Conservation (phyloP, 805 yeast genomes). For the Ogataea pilisensis region DNA sequence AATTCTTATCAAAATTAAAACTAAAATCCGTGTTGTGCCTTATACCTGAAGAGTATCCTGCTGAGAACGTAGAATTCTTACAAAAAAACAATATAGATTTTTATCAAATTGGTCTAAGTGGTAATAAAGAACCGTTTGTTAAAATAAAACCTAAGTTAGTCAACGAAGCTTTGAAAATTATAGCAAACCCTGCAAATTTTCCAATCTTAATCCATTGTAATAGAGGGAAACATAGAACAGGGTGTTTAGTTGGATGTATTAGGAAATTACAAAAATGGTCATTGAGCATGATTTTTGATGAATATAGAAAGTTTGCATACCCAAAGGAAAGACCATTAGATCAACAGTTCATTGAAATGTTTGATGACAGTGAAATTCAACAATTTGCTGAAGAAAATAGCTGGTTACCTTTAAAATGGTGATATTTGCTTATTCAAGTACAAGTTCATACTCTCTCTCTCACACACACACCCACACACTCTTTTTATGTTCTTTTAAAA, state of each 20-base stretch:
- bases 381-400: conserved; percentile 45
- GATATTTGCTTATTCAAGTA: no score
- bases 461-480: neutral
- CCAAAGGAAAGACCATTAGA: conserved; percentile 96
- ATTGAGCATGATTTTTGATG: conserved; percentile 89
- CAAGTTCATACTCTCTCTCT: neutral
- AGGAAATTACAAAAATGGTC: conserved; percentile 91
- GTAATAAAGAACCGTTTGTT: conserved; percentile 93
- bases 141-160: conserved; percentile 62
- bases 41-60: conserved; percentile 90
- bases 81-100: conserved; percentile 57
- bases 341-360: conserved; percentile 91
- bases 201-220: conserved; percentile 94
- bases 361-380: conserved; percentile 61
- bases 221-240: conserved; percentile 95
- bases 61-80: conserved; percentile 64
- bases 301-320: conserved; percentile 87
- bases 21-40: conserved; percentile 76
- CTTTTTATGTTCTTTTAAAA: no score
- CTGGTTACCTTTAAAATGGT: conserved; percentile 74
- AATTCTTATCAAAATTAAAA: conserved; percentile 55
- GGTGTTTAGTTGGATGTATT: conserved; percentile 91
- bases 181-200: conserved; percentile 80
- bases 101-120: conserved; percentile 89
- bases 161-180: conserved; percentile 76